These are phyloP conservation scores for Trametes versicolor DNA, from an alignment of 1,284 basidiomycete genomes.

Conservation along the genomic window DNA sequence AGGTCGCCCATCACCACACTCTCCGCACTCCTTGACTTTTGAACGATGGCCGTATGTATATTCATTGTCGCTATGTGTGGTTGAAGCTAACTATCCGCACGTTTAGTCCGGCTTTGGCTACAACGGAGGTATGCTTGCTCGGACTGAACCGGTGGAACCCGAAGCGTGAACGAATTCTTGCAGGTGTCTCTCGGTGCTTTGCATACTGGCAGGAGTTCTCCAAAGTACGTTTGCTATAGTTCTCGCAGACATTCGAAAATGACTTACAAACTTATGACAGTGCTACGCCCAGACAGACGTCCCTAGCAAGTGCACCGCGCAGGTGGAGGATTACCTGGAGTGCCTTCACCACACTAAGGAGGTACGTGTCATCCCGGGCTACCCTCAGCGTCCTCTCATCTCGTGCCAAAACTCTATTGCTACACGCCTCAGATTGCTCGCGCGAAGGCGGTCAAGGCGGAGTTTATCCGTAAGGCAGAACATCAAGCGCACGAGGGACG, in stretches of 20 bases:
- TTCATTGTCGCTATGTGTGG: neutral
- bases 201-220: slow-evolving; percentile 93
- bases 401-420: slow-evolving; percentile 12
- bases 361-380: slow-evolving; percentile 57
- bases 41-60: slow-evolving; percentile 50
- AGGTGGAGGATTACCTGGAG: slow-evolving; percentile 92
- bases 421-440: slow-evolving; percentile 68
- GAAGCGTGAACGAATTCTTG: slow-evolving; percentile 26
- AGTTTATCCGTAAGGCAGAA: slow-evolving; percentile 76
- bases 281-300: slow-evolving; percentile 89
- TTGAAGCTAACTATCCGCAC: neutral
- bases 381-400: slow-evolving; percentile 5
- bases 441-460: slow-evolving; percentile 76
- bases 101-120: slow-evolving; percentile 68
- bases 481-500: slow-evolving; percentile 74
- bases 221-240: slow-evolving; percentile 59
- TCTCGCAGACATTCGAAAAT: slow-evolving; percentile 11
- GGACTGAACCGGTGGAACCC: slow-evolving; percentile 9
- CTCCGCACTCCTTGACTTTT: slow-evolving; percentile 13
- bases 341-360: slow-evolving; percentile 94
- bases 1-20: slow-evolving; percentile 17
- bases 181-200: slow-evolving; percentile 92
- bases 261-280: slow-evolving; percentile 49
- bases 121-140: slow-evolving; percentile 61
- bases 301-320: slow-evolving; percentile 77